Percentiles rank a stretch among this genome's conserved stretches.
phyloP scores from a whole-genome alignment of 2,329 filamentous ascomycete species.

The Karstenula rhodostoma region DNA sequence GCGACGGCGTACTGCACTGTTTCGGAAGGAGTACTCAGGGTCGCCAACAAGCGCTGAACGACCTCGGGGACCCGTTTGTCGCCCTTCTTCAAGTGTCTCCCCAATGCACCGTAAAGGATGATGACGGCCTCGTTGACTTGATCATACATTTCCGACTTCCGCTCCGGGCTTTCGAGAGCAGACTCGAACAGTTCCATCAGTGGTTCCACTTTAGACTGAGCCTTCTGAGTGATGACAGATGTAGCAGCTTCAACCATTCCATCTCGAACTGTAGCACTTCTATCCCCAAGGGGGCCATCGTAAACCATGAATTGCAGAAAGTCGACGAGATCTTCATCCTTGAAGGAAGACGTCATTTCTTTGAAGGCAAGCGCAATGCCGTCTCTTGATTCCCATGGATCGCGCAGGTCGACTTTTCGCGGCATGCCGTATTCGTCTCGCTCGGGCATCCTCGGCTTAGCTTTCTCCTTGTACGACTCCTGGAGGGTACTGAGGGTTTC shows the following conservation, averaged over 20 bases:
- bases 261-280: slow-evolving; percentile 76
- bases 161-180: slow-evolving; percentile 85
- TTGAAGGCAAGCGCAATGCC: slow-evolving; percentile 89
- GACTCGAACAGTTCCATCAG: slow-evolving; percentile 92
- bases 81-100: slow-evolving; percentile 83
- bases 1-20: slow-evolving; percentile 97
- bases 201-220: slow-evolving; percentile 81
- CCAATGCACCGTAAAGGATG: slow-evolving; percentile 94
- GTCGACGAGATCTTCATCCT: slow-evolving; percentile 72
- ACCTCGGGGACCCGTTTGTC: slow-evolving; percentile 89
- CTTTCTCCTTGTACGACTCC: slow-evolving; percentile 76
- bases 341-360: slow-evolving; percentile 77
- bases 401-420: slow-evolving; percentile 83
- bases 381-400: slow-evolving; percentile 91
- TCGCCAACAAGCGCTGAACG: slow-evolving; percentile 83
- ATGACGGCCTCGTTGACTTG: slow-evolving; percentile 96
- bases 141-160: slow-evolving; percentile 81
- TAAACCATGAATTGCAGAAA: slow-evolving; percentile 89
- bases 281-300: slow-evolving; percentile 85
- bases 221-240: slow-evolving; percentile 79
- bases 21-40: slow-evolving; percentile 92
- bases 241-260: slow-evolving; percentile 94
- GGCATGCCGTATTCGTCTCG: slow-evolving; percentile 96
- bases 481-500: slow-evolving; percentile 72
- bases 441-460: slow-evolving; percentile 82